Evolutionary conservation across 2,329 filamentous ascomycete species (phyloP).

Genomic region (Pleoardoris graminearum): DNA sequence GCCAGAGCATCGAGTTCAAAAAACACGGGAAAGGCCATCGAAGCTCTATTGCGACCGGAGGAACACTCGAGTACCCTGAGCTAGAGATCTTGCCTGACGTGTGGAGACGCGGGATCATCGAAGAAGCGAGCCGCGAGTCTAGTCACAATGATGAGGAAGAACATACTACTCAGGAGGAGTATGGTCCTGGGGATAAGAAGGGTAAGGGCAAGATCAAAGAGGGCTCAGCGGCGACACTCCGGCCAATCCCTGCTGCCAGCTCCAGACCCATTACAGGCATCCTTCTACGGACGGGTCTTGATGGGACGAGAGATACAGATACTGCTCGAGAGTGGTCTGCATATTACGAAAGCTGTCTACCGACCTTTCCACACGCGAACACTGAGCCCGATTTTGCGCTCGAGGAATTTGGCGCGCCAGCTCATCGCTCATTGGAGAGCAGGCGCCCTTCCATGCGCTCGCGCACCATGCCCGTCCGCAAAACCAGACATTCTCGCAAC

Average conservation of each 20-base stretch:
- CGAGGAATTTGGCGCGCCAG: conserved; percentile 19
- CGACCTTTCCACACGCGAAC: conserved; percentile 31
- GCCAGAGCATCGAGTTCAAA: conserved; percentile 44
- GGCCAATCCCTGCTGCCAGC: conserved; percentile 21
- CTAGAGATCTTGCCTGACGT: conserved; percentile 51
- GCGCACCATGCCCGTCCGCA: conserved; percentile 17
- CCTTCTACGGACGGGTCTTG: not conserved
- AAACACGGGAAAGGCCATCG: conserved; percentile 50
- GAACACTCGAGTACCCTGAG: conserved; percentile 51
- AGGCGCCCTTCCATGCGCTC: conserved; percentile 19
- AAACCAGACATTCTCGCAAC: conserved; percentile 23
- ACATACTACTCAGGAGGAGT: conserved; percentile 1
- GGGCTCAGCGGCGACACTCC: conserved; percentile 31
- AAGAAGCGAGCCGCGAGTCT: conserved; percentile 12
- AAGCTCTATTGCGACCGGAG: conserved; percentile 48
- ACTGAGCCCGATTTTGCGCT: conserved; percentile 17
- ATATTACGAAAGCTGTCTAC: conserved; percentile 42
- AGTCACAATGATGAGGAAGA: not conserved
- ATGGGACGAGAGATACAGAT: conserved; percentile 23
- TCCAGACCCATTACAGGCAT: conserved; percentile 16
- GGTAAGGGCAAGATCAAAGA: conserved; percentile 17
- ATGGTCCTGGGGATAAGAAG: conserved; percentile 11
- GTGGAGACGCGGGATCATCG: conserved; percentile 22
- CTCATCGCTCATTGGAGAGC: conserved; percentile 26
- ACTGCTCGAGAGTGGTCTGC: conserved; percentile 39